Evolutionary conservation across 768 basidiomycete species (phyloP).

Genomic region (Clitopilus passeckerianus): DNA sequence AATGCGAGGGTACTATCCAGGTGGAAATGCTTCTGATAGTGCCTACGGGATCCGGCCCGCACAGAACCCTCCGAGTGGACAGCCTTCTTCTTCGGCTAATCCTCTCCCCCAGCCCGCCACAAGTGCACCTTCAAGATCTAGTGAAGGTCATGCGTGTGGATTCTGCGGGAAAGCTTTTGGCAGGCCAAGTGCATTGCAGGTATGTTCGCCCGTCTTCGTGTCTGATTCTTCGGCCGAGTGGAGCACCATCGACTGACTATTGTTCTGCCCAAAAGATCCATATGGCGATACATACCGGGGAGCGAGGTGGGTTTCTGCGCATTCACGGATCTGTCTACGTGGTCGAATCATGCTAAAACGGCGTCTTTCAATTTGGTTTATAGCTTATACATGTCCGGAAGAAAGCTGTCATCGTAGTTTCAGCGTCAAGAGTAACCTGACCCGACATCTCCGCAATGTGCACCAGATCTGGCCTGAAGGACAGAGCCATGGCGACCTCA

Average conservation of each 20-base stretch:
- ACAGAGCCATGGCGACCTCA: constrained; percentile 6
- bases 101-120: neutral
- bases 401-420: constrained; percentile 63
- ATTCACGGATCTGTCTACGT: constrained; percentile 2
- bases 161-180: constrained; percentile 18
- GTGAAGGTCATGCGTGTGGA: constrained; percentile 15
- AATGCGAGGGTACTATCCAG: neutral
- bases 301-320: constrained; percentile 13
- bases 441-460: constrained; percentile 49
- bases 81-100: constrained; percentile 3
- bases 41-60: constrained; percentile 4
- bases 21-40: constrained; percentile 3
- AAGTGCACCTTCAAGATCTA: constrained; percentile 1
- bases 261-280: constrained; percentile 11
- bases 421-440: constrained; percentile 69
- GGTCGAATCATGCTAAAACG: neutral
- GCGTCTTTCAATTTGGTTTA: constrained; percentile 3
- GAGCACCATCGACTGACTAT: neutral
- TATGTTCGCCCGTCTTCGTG: constrained; percentile 3
- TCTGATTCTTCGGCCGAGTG: constrained; percentile 1
- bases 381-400: constrained; percentile 58
- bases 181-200: constrained; percentile 19
- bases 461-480: constrained; percentile 17
- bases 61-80: constrained; percentile 3
- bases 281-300: constrained; percentile 18